Conservation (phyloP, 257 asterid genomes). For the Anisodus tanguticus region DNA sequence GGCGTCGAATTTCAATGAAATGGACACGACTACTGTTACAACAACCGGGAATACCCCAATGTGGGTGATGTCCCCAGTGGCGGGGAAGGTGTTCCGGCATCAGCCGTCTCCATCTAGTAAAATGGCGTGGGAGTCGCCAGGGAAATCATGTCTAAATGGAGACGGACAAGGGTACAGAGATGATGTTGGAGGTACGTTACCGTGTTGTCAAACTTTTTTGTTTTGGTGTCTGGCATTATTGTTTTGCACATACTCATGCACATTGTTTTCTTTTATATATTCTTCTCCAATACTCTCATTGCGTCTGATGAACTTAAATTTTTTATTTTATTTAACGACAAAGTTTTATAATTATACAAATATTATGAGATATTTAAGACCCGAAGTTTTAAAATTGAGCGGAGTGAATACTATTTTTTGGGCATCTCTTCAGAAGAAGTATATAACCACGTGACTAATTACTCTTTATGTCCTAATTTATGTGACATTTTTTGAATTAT, state of each 20-base stretch:
- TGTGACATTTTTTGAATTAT: too few species aligned
- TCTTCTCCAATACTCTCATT: too few species aligned
- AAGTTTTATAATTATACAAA: too few species aligned
- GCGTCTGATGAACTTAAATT: too few species aligned
- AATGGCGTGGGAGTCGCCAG: constrained; percentile 61
- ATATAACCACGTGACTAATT: neutral
- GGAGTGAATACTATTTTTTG: neutral
- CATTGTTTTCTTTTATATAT: neutral
- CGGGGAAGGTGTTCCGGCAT: constrained; percentile 44
- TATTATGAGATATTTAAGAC: too few species aligned
- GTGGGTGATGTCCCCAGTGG: constrained; percentile 41
- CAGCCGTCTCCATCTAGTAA: constrained; percentile 55
- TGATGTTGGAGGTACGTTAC: constrained; percentile 54
- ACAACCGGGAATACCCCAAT: constrained; percentile 39
- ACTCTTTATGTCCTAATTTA: too few species aligned
- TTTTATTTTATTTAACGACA: too few species aligned
- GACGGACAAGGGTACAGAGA: constrained; percentile 29
- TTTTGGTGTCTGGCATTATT: constrained; percentile 20
- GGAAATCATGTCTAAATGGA: constrained; percentile 25
- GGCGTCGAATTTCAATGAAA: constrained; percentile 63
- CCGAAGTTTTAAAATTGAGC: too few species aligned
- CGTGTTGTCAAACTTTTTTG: constrained; percentile 26
- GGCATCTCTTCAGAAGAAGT: neutral
- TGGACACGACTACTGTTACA: constrained; percentile 45
- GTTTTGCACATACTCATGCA: neutral